These are phyloP conservation scores for Saccharomyces hybrid DNA, from an alignment of 1,139 yeast genomes.

Conservation along the genomic window DNA sequence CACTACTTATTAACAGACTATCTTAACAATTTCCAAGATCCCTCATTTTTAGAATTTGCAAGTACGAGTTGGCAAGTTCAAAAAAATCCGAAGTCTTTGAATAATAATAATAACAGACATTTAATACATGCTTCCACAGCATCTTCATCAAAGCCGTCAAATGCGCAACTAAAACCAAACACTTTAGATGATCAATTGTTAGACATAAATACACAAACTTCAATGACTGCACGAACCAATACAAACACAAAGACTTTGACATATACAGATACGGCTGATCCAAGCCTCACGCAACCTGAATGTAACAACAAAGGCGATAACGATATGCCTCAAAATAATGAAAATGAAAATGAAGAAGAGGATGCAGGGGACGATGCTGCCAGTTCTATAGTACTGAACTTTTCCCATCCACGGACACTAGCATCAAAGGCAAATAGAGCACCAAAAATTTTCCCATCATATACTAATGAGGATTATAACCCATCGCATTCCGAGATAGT, in stretches of 20 bases:
- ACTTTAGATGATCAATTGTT: background rate
- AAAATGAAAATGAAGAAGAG: constrained; percentile 2
- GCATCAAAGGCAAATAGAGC: background rate
- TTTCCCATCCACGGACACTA: constrained; percentile 10
- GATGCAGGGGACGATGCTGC: constrained; percentile 12
- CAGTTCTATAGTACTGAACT: constrained; percentile 22
- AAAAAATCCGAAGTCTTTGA: background rate
- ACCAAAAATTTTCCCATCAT: constrained; percentile 1
- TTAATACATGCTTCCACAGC: background rate
- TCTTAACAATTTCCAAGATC: constrained; percentile 25
- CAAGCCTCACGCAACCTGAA: background rate
- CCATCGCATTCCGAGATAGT: constrained; percentile 18
- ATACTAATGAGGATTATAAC: constrained; percentile 8
- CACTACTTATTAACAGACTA: constrained; percentile 29
- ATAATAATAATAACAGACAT: background rate
- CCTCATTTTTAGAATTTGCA: constrained; percentile 19
- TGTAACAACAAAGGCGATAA: constrained; percentile 4
- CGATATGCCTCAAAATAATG: background rate
- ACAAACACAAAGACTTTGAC: background rate
- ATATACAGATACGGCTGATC: background rate
- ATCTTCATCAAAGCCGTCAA: background rate
- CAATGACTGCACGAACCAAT: background rate
- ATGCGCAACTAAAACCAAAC: background rate
- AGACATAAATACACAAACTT: background rate
- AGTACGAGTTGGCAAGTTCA: constrained; percentile 3